These are phyloP conservation scores for Avena sativa DNA, from an alignment of 176 grass and related monocot species.

Conservation along the genomic window DNA sequence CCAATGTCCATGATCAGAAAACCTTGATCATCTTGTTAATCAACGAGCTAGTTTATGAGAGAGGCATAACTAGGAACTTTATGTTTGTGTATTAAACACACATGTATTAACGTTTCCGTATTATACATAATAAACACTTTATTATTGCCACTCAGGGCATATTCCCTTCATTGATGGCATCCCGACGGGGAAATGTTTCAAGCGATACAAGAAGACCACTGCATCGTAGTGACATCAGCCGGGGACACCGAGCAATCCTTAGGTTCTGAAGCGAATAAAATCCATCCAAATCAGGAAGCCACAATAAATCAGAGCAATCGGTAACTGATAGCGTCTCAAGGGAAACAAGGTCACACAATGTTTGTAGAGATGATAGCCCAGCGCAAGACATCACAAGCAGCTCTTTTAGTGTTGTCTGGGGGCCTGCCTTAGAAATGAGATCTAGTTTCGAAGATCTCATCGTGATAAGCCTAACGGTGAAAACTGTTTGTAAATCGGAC, in stretches of 20 bases:
- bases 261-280: background rate
- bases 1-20: too few species aligned
- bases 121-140: too few species aligned
- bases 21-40: too few species aligned
- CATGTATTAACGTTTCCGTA: too few species aligned
- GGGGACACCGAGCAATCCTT: background rate
- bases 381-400: constrained; percentile 16
- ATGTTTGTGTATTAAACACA: too few species aligned
- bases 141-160: too few species aligned
- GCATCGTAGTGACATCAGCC: constrained; percentile 1
- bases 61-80: too few species aligned
- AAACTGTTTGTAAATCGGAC: too few species aligned
- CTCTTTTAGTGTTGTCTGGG: background rate
- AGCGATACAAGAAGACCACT: constrained; percentile 38
- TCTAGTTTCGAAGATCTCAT: too few species aligned
- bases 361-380: background rate
- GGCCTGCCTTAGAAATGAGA: background rate
- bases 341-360: constrained; percentile 4
- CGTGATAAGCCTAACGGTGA: too few species aligned
- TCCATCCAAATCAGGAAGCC: constrained; percentile 15
- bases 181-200: background rate
- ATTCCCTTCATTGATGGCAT: background rate
- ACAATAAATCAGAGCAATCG: background rate
- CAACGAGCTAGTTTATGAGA: too few species aligned
- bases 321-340: background rate